Evolutionary conservation across 257 asterid genomes (phyloP).

Genomic region (Coffea eugenioides): DNA sequence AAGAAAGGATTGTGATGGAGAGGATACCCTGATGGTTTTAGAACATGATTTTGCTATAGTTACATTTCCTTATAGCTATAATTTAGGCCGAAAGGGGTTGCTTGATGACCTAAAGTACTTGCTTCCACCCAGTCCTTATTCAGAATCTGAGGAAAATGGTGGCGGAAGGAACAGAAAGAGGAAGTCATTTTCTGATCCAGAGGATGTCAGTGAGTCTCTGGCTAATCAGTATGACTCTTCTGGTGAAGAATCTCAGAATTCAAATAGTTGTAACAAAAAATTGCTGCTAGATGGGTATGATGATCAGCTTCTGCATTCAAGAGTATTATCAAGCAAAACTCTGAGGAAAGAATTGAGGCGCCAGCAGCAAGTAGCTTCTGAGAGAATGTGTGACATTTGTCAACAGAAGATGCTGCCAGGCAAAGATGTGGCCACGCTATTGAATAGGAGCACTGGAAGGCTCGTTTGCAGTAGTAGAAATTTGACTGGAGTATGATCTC

Average conservation of each 20-base stretch:
- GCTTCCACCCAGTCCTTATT: conserved; percentile 60
- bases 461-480: conserved; percentile 93
- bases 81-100: conserved; percentile 66
- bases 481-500: conserved; percentile 64
- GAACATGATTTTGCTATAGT: conserved; percentile 84
- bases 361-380: conserved; percentile 64
- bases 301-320: conserved; percentile 65
- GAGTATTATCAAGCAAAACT: conserved; percentile 61
- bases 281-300: conserved; percentile 49
- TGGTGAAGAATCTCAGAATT: conserved; percentile 72
- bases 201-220: conserved; percentile 48
- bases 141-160: conserved; percentile 53
- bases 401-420: conserved; percentile 80
- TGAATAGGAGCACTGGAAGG: conserved; percentile 77
- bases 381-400: conserved; percentile 84
- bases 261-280: conserved; percentile 43
- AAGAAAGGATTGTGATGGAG: conserved; percentile 24
- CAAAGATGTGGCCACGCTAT: conserved; percentile 83
- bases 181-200: conserved; percentile 87
- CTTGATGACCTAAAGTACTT: conserved; percentile 50
- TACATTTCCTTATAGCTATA: conserved; percentile 64
- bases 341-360: conserved; percentile 71
- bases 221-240: conserved; percentile 61
- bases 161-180: conserved; percentile 47
- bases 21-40: conserved; percentile 33